Conservation (phyloP, 1,284 basidiomycete genomes). For the Cryptococcus sp. region DNA sequence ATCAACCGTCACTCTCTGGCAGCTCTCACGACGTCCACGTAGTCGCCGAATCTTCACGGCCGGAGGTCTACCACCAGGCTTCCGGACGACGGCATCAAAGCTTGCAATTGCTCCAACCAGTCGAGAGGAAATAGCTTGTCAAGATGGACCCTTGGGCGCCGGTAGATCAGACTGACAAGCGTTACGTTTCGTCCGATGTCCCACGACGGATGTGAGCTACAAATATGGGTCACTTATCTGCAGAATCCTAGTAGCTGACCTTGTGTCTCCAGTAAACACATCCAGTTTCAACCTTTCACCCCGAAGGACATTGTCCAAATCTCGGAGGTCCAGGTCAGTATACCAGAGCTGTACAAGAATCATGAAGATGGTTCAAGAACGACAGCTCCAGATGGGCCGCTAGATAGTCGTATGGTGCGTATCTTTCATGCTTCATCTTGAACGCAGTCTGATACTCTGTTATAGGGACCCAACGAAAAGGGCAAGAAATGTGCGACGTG, state of each 20-base stretch:
- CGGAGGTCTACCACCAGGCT: too few relatives aligned
- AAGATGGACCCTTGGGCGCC: slow-evolving; percentile 24
- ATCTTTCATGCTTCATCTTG: slow-evolving; percentile 5
- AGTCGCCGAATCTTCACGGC: too few relatives aligned
- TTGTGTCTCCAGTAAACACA: slow-evolving; percentile 68
- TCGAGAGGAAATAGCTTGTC: not conserved
- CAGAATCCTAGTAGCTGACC: not conserved
- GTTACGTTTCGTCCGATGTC: slow-evolving; percentile 79
- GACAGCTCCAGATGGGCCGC: slow-evolving; percentile 86
- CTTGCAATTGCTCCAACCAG: too few relatives aligned
- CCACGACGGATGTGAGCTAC: slow-evolving; percentile 84
- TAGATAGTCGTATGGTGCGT: slow-evolving; percentile 80
- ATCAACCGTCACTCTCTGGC: too few relatives aligned
- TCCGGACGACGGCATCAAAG: too few relatives aligned
- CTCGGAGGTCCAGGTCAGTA: slow-evolving; percentile 91
- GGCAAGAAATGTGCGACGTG: slow-evolving; percentile 91
- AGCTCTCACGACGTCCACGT: too few relatives aligned
- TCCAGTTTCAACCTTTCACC: slow-evolving; percentile 90
- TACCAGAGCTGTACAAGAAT: slow-evolving; percentile 78
- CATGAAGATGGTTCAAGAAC: slow-evolving; percentile 57
- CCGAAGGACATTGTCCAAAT: slow-evolving; percentile 91
- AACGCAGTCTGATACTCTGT: not conserved
- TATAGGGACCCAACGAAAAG: slow-evolving; percentile 93
- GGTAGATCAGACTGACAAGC: slow-evolving; percentile 61
- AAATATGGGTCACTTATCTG: not conserved